Percentiles rank a stretch among this genome's conserved stretches.
Evolutionary conservation across 2,329 filamentous ascomycete genomes (phyloP).

Genomic region (Aureobasidium namibiae): DNA sequence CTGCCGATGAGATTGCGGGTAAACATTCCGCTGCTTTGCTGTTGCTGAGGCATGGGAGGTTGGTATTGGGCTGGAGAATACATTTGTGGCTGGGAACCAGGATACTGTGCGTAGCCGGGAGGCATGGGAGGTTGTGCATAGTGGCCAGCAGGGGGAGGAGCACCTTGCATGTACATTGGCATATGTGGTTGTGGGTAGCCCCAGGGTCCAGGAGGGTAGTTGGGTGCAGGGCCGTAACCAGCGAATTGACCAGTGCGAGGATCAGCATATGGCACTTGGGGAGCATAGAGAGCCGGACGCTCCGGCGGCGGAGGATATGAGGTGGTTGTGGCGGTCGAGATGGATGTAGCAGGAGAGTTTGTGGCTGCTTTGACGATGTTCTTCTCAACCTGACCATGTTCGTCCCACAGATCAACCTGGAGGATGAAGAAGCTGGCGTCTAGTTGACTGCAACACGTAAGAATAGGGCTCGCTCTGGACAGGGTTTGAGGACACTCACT

Average conservation of each 20-base stretch:
- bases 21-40: constrained; percentile 68
- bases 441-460: constrained; percentile 36
- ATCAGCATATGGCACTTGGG: constrained; percentile 11
- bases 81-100: constrained; percentile 6
- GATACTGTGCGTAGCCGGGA: constrained; percentile 14
- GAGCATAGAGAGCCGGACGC: constrained; percentile 17
- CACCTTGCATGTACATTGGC: not conserved
- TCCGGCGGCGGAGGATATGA: constrained; percentile 57
- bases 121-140: constrained; percentile 3
- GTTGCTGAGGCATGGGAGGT: constrained; percentile 19
- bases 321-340: constrained; percentile 70
- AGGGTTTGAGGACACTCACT: constrained; percentile 10
- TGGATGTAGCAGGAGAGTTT: constrained; percentile 58
- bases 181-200: not conserved
- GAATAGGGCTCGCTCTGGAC: not conserved
- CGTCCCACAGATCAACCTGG: constrained; percentile 61
- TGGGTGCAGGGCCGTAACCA: not conserved
- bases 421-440: constrained; percentile 61
- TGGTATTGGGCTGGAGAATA: not conserved
- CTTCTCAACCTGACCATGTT: constrained; percentile 52
- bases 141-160: not conserved
- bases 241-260: constrained; percentile 1
- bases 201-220: not conserved
- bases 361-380: constrained; percentile 60
- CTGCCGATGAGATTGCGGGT: constrained; percentile 92